Base-by-base conservation (phyloP, 495 filamentous ascomycete genomes). In the Tuber brumale region DNA sequence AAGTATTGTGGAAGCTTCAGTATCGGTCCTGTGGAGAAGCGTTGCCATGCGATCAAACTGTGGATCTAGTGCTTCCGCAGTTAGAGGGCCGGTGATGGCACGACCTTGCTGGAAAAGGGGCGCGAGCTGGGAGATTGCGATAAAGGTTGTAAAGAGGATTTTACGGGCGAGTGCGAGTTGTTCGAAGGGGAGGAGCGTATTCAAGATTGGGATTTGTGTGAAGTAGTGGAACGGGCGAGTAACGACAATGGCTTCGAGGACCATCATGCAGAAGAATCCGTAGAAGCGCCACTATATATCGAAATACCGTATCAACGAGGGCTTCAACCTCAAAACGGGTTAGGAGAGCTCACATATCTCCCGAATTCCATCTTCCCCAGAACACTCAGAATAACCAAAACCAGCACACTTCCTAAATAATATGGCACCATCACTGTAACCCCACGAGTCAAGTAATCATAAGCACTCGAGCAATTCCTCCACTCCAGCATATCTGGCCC, bases 91-190 rank as follows among this genome's bases (percentile, higher is more conserved):
- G 10, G 85, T 83, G 19, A 76, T 78, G 27, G 69, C 70, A 23
- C 82, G 76, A 16, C 74, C 81, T 21, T 69, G 51, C 41, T 79
- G 78, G 18, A 93, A 83, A 7, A 94, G 84, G 8, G 91, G 90
- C 0, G 89, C 89, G 31, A 97, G 88, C 84, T 97, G 93, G n/a
- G 90, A 91, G 75, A 97, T 90, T 77, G 94, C 96, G 70, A 97
- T 94, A 84, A 94, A 94, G 31, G 94, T 80, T n/a, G 92, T 93
- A 71, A 98, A 86, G 12, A 89, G 87, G 27, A 92, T 83, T 83
- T 92, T 94, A 45, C 94, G 89, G 3, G 92, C 90, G n/a, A 99
- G 87, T 21, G 87, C 81, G 45, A 97, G 86, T 78, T 91, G 87
- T 84, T 99, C 94, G 83, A 97, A 99, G 18, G 93, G 95, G n/a